Conservation (phyloP, 108 stramenopile species). For the Nitzschia putrida region DNA sequence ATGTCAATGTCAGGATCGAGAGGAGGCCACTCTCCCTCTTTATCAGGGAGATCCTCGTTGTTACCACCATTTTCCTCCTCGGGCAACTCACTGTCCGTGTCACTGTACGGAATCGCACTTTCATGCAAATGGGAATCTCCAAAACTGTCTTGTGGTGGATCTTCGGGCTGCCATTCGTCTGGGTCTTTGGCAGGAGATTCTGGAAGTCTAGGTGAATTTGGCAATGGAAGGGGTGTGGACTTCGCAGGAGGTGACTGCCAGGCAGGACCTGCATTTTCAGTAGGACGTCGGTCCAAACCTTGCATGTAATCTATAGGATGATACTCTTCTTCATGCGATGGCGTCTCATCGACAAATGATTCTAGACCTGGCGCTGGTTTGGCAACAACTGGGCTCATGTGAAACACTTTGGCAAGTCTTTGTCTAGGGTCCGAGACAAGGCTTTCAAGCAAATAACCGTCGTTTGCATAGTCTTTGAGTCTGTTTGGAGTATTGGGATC, state of each 20-base stretch:
- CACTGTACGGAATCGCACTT: no score
- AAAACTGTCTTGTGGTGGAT: no score
- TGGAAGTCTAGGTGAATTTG: no score
- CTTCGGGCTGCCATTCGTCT: no score
- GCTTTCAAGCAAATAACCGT: slow-evolving; percentile 45
- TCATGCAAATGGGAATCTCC: no score
- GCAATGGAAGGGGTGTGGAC: no score
- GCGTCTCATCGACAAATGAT: not conserved
- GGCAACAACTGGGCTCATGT: not conserved
- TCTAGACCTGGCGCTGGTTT: not conserved
- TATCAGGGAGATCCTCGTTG: no score
- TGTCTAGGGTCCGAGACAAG: slow-evolving; percentile 80
- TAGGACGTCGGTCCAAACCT: not conserved
- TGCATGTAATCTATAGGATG: slow-evolving; percentile 33
- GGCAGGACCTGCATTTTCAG: not conserved
- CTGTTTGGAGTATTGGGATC: not conserved
- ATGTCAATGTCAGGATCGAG: no score
- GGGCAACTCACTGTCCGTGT: no score
- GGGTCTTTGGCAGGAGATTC: no score
- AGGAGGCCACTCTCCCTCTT: no score
- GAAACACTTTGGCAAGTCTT: slow-evolving; percentile 66
- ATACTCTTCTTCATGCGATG: slow-evolving; percentile 14
- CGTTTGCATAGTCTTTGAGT: slow-evolving; percentile 16
- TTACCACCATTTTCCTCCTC: no score
- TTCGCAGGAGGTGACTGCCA: slow-evolving; percentile 10